A percentile compares a stretch with the other conserved stretches of the same genome.
Conservation (phyloP, 2,329 filamentous ascomycete species). For the Fusarium circinatum region DNA sequence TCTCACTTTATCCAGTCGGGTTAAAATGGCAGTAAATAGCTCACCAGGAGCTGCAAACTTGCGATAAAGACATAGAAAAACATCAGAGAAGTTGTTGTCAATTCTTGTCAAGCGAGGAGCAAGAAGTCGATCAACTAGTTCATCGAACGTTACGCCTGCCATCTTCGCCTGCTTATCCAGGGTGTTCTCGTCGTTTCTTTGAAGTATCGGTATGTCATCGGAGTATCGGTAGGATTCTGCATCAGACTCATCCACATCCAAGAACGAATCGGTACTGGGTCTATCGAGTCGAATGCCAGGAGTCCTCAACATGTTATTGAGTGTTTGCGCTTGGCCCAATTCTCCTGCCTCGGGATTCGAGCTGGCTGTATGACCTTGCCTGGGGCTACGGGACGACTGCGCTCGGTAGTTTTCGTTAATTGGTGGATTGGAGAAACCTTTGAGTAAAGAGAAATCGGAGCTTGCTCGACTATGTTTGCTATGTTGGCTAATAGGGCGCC, state of each 20-base stretch:
- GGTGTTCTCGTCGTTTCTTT: slow-evolving; percentile 72
- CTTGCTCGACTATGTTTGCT: slow-evolving; percentile 76
- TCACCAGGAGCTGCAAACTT: slow-evolving; percentile 88
- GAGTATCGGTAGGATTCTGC: slow-evolving; percentile 72
- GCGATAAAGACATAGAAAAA: slow-evolving; percentile 92
- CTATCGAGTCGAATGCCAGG: slow-evolving; percentile 64
- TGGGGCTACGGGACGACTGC: slow-evolving; percentile 48
- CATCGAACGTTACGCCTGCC: slow-evolving; percentile 69
- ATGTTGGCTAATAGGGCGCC: slow-evolving; percentile 67
- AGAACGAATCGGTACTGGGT: slow-evolving; percentile 63
- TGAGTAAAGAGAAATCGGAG: slow-evolving; percentile 73
- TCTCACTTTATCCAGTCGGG: slow-evolving; percentile 76
- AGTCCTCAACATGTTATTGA: slow-evolving; percentile 61
- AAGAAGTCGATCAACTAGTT: slow-evolving; percentile 88
- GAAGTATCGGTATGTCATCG: slow-evolving; percentile 73
- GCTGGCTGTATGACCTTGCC: slow-evolving; percentile 38
- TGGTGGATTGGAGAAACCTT: slow-evolving; percentile 62
- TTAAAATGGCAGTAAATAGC: slow-evolving; percentile 81
- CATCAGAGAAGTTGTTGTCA: slow-evolving; percentile 88
- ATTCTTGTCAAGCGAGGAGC: slow-evolving; percentile 82
- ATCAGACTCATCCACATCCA: slow-evolving; percentile 77
- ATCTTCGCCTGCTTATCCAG: slow-evolving; percentile 61
- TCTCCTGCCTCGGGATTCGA: slow-evolving; percentile 33
- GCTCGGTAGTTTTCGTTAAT: slow-evolving; percentile 50
- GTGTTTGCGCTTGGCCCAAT: slow-evolving; percentile 50